A percentile compares a stretch with the other conserved stretches of the same genome.
phyloP scores from a whole-genome alignment of 371 early-diverging fungal species.

The Sporodiniella umbellata region DNA sequence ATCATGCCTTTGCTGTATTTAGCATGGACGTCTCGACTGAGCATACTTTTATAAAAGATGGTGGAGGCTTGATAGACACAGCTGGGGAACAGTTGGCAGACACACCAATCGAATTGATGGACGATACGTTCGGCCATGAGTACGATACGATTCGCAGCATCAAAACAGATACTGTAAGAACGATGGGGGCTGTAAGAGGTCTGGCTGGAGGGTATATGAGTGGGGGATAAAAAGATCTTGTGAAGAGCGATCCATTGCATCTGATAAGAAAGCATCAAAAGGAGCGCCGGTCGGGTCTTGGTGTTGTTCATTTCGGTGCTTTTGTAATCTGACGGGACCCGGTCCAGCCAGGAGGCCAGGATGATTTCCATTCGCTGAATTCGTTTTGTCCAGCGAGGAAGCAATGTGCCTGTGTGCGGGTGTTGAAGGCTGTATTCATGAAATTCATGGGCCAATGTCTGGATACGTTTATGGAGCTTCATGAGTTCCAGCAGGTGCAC shows the following conservation, averaged over 20 bases:
- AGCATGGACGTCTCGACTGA: slow-evolving; percentile 16
- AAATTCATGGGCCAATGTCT: slow-evolving; percentile 24
- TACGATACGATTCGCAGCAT: slow-evolving; percentile 46
- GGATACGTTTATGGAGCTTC: slow-evolving; percentile 34
- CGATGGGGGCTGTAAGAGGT: slow-evolving; percentile 20
- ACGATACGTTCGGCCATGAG: slow-evolving; percentile 32
- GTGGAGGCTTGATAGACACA: slow-evolving; percentile 38
- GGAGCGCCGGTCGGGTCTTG: slow-evolving; percentile 19
- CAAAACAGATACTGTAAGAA: slow-evolving; percentile 37
- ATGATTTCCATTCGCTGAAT: slow-evolving; percentile 33
- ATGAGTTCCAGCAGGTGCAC: slow-evolving; percentile 32
- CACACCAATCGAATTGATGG: slow-evolving; percentile 39
- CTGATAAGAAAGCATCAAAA: slow-evolving; percentile 46
- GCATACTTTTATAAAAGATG: slow-evolving; percentile 35
- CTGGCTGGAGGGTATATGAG: neutral
- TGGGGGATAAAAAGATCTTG: slow-evolving; percentile 33
- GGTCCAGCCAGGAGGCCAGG: slow-evolving; percentile 37
- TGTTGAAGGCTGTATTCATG: slow-evolving; percentile 22
- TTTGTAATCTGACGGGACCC: slow-evolving; percentile 31
- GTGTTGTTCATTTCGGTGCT: slow-evolving; percentile 14
- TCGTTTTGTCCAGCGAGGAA: slow-evolving; percentile 25
- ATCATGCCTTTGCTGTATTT: slow-evolving; percentile 33
- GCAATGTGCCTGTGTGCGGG: slow-evolving; percentile 20
- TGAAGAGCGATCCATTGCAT: slow-evolving; percentile 44
- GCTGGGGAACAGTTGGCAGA: slow-evolving; percentile 25